Evolutionary conservation across 2,329 filamentous ascomycete species (phyloP), one percentile per base, ranked within the genome.

Genomic region (Onygenales sp.): DNA sequence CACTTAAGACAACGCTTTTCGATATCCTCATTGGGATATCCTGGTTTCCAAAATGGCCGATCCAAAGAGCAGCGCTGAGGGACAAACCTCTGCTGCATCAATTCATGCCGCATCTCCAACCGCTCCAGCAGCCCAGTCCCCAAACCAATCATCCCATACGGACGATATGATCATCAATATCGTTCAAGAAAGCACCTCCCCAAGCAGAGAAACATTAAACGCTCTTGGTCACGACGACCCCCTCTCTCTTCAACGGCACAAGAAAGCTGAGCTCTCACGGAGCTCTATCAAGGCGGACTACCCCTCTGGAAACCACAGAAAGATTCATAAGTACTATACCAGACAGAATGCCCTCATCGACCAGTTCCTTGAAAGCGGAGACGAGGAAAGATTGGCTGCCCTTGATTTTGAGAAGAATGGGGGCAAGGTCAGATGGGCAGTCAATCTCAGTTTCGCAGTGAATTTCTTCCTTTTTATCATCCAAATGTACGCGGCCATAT

Each of bases 401-500:
- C 73, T 78, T 46, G 78, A 82, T 60, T 73, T 74, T 47, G 61
- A 71, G 46, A 72, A 76, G 54, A 76, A 80, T 61, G 74, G 70
- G 6, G 74, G 74, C 4, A 77, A 73, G 54, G 75, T 80, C 61
- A 74, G 75, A 57, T 76, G 81, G 59, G 78, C 78, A 39, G 74
- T 81, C 60, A 75, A 77, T 49, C 71, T 72, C 9, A 77, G 74
- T 43, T 80, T 79, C 57, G 65, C 64, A 4, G 74, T 76, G 57
- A 78, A 80, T 63, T 74, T 78, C 50, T 79, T 69, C 55, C 69
- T 82, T 32, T 81, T 81, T 59, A 59, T 79, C 62, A 81, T 82
- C 55, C 79, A 82, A 68, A 65, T 81, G 51, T 82, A 82, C 61
- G 79, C 79, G 43, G 79, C 79, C 50, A 68, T 81, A 51, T 77